Percentiles rank a stretch among this genome's conserved stretches.
These are phyloP conservation scores for Penicillium steckii DNA, from an alignment of 495 filamentous ascomycete genomes.

Conservation along the genomic window DNA sequence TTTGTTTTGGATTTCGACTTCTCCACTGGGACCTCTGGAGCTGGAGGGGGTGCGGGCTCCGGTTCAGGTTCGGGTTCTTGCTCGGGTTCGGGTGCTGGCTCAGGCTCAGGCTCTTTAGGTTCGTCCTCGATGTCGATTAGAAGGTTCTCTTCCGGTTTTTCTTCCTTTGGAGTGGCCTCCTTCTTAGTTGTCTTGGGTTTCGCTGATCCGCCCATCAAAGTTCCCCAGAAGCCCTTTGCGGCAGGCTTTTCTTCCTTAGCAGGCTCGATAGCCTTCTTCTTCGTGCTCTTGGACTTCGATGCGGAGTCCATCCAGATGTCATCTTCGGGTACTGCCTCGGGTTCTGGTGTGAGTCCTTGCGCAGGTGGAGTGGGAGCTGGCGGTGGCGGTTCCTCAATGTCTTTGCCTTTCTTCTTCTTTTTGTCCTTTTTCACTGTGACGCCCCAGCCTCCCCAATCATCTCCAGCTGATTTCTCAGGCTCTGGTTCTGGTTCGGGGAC, in stretches of 20 bases:
- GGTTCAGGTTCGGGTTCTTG: slow-evolving; percentile 38
- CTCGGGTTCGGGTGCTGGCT: slow-evolving; percentile 15
- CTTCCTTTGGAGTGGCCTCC: slow-evolving; percentile 15
- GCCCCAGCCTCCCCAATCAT: slow-evolving; percentile 39
- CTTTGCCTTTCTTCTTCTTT: slow-evolving; percentile 44
- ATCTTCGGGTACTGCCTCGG: slow-evolving; percentile 29
- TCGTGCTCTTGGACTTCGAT: slow-evolving; percentile 33
- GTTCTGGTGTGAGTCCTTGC: slow-evolving; percentile 45
- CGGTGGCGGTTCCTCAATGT: slow-evolving; percentile 37
- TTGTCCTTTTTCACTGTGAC: slow-evolving; percentile 43
- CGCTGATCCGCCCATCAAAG: slow-evolving; percentile 35
- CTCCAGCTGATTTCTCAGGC: slow-evolving; percentile 23
- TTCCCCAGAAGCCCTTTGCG: slow-evolving; percentile 48
- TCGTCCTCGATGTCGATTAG: slow-evolving; percentile 35
- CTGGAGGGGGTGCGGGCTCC: slow-evolving; percentile 11
- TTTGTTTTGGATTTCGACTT: slow-evolving; percentile 36
- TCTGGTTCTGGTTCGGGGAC: slow-evolving; percentile 33
- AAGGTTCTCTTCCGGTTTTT: slow-evolving; percentile 26
- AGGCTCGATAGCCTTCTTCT: slow-evolving; percentile 26
- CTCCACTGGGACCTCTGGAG: slow-evolving; percentile 20
- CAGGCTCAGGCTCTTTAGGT: slow-evolving; percentile 23
- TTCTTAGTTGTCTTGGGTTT: slow-evolving; percentile 36
- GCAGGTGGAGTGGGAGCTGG: slow-evolving; percentile 54
- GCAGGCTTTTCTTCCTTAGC: slow-evolving; percentile 33
- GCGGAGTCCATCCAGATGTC: slow-evolving; percentile 41